Evolutionary conservation across 768 basidiomycete species (phyloP).

Genomic region (Chalciporus piperatus): DNA sequence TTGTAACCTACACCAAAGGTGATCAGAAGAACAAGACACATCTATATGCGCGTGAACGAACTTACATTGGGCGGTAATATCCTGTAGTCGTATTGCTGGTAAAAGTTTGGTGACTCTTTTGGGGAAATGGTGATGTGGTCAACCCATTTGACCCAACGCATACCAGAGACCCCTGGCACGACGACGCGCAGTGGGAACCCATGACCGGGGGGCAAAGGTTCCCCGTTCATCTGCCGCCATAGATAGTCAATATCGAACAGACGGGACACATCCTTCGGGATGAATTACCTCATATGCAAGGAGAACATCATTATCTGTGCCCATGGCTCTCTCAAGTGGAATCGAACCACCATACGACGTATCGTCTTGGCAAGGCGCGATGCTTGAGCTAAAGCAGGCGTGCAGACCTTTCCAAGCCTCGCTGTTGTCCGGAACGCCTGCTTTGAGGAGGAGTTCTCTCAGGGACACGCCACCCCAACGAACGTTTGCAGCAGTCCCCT

Average conservation of each 20-base stretch:
- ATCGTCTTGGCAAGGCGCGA: constrained; percentile 61
- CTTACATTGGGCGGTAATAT: constrained; percentile 51
- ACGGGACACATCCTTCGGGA: not conserved
- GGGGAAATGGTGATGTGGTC: constrained; percentile 54
- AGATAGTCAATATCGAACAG: not conserved
- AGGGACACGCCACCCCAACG: constrained; percentile 63
- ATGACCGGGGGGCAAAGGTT: constrained; percentile 54
- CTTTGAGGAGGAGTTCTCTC: constrained; percentile 50
- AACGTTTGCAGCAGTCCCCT: constrained; percentile 69
- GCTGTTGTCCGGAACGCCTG: constrained; percentile 34
- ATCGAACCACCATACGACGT: constrained; percentile 64
- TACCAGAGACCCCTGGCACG: constrained; percentile 65
- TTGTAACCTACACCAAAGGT: constrained; percentile 18
- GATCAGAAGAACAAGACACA: not conserved
- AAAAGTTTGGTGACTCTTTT: constrained; percentile 62
- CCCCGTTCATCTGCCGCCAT: constrained; percentile 54
- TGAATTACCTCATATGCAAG: constrained; percentile 57
- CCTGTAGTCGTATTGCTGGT: constrained; percentile 72
- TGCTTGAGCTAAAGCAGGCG: constrained; percentile 58
- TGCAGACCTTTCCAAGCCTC: constrained; percentile 36
- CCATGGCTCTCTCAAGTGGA: constrained; percentile 48
- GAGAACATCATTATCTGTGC: constrained; percentile 47
- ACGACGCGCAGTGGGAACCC: constrained; percentile 68
- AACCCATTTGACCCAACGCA: constrained; percentile 77
- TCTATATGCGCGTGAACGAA: not conserved